A percentile compares a stretch with the other conserved stretches of the same genome.
phyloP scores from a whole-genome alignment of 1,284 basidiomycete species.

The Ustilago nuda region DNA sequence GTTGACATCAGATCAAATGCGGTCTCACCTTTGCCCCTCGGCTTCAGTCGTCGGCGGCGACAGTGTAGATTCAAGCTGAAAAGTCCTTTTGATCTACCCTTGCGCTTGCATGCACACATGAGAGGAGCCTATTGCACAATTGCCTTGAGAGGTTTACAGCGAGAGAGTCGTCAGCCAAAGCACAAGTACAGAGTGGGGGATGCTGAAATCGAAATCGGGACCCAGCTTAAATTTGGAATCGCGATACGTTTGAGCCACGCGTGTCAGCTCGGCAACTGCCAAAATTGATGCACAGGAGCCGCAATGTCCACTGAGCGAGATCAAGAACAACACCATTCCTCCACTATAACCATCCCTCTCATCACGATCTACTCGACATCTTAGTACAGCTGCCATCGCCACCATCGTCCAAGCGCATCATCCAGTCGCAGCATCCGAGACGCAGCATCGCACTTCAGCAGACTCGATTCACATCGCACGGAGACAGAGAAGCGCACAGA shows the following conservation, averaged over 20 bases:
- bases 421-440: not conserved
- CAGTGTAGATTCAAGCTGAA: too few species aligned
- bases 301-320: not conserved
- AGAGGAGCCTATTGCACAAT: not conserved
- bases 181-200: not conserved
- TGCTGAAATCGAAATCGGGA: not conserved
- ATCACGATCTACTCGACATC: not conserved
- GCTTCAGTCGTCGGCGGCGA: not conserved
- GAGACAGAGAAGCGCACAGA: not conserved
- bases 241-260: constrained; percentile 7
- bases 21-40: not conserved
- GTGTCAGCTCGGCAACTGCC: constrained; percentile 1
- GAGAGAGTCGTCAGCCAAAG: not conserved
- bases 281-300: constrained; percentile 1
- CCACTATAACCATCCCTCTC: not conserved
- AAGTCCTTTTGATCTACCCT: too few species aligned
- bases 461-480: not conserved
- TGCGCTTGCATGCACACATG: too few species aligned
- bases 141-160: not conserved
- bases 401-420: not conserved
- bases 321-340: constrained; percentile 6
- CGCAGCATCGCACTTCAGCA: not conserved
- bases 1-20: not conserved
- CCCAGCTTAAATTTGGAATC: not conserved
- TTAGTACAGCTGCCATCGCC: not conserved